Conservation (phyloP, 2,329 filamentous ascomycete genomes). For the Geosmithia morbida region DNA sequence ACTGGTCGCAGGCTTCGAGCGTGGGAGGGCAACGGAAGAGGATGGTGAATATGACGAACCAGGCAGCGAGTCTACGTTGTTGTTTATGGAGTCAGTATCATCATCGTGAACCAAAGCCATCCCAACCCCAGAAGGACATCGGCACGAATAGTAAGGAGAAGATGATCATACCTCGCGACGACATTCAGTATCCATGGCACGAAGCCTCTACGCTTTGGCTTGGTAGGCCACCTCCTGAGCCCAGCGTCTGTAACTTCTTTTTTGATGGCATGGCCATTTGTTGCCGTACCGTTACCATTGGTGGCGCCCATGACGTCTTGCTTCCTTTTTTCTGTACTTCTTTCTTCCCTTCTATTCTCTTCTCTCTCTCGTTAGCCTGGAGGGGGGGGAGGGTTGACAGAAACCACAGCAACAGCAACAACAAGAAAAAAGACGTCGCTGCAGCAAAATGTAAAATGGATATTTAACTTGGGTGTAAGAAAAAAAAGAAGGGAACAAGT, state of each 20-base stretch:
- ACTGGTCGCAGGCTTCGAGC: constrained; percentile 49
- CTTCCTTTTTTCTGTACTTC: too few relatives aligned
- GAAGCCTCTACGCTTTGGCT: constrained; percentile 11
- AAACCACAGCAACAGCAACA: too few relatives aligned
- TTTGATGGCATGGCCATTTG: constrained; percentile 23
- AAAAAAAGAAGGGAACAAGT: neutral
- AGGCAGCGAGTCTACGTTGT: constrained; percentile 53
- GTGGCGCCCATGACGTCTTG: constrained; percentile 9
- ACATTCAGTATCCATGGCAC: constrained; percentile 27
- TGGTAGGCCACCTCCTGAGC: constrained; percentile 8
- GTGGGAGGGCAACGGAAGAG: constrained; percentile 70
- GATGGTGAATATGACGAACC: constrained; percentile 73
- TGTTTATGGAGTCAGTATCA: neutral
- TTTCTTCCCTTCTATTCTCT: neutral
- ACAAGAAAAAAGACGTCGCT: neutral
- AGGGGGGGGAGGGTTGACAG: neutral
- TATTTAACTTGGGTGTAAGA: neutral
- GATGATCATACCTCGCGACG: constrained; percentile 34
- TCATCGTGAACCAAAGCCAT: neutral
- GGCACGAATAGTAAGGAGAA: neutral
- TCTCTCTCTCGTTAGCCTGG: neutral
- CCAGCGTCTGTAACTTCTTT: constrained; percentile 13
- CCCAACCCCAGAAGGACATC: neutral
- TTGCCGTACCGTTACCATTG: constrained; percentile 15
- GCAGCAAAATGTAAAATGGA: neutral